Evolutionary conservation across 352 stramenopile genomes (phyloP), one percentile per base, ranked within the genome.

Genomic region (Globisporangium paddicum): DNA sequence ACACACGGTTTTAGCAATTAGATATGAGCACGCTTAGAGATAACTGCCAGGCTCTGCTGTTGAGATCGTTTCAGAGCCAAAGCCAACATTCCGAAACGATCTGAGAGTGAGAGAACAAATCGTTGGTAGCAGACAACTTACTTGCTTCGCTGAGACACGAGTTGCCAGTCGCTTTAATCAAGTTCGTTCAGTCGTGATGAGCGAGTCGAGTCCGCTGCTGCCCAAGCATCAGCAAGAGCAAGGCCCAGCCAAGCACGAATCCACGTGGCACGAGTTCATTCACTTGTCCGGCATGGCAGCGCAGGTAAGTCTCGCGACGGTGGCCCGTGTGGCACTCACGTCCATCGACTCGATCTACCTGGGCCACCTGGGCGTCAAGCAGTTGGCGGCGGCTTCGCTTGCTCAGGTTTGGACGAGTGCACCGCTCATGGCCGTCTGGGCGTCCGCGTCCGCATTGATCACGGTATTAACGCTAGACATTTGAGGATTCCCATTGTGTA

Each of bases 301-400:
- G 14, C 79, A 89, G 66, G 77, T 89, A 60, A 87, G 77, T 52
- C 64, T 89, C 47, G 70, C 73, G 28, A 88, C 76, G 11, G 56
- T 91, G 41, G 79, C 79, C 2, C 69, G 79, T n/a, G 75, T 84
- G 60, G 69, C 71, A 25, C 73, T 90, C 46, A 77, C 75, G 6
- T 77, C 85, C 18, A 90, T 92, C 48, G 80, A 93, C 67, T 74
- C 78, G 16, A 67, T 87, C 16, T 93, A 93, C 59, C 63, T 94
- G 9, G 86, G 86, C 3, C 82, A 94, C 57, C 60, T 93, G n/a
- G 86, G 86, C 13, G 67, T 87, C 16, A 71, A 83, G 34, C 68
- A 89, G 49, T 69, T 94, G 11, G 84, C 84, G 18, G 84, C 71
- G 1, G 78, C 76, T 1, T 90, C 86, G 11, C 67, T 94, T n/a